phyloP scores from a whole-genome alignment of 2,329 filamentous ascomycete species.

The Lasiodiplodia gonubiensis region DNA sequence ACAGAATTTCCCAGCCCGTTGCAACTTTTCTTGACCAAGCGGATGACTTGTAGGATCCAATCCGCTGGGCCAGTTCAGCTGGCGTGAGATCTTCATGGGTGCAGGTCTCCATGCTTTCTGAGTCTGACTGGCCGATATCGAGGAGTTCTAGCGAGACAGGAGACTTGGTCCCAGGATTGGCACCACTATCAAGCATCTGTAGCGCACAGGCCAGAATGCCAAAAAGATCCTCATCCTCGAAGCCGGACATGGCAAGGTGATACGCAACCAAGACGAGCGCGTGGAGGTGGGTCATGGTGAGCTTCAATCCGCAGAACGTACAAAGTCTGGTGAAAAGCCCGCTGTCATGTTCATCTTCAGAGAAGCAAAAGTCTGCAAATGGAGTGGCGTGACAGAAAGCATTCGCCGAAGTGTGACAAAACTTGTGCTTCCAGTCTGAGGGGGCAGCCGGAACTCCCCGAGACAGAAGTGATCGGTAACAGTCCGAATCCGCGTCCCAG shows the following conservation, averaged over 20 bases:
- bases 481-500: slow-evolving; percentile 50
- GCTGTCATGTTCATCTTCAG: slow-evolving; percentile 31
- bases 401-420: slow-evolving; percentile 52
- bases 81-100: neutral
- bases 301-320: slow-evolving; percentile 41
- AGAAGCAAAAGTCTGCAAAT: neutral
- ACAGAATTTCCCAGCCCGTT: neutral
- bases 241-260: slow-evolving; percentile 41
- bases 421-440: slow-evolving; percentile 51
- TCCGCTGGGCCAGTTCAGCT: neutral
- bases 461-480: slow-evolving; percentile 39
- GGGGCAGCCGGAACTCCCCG: slow-evolving; percentile 40
- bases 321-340: slow-evolving; percentile 39
- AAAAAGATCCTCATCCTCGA: slow-evolving; percentile 47
- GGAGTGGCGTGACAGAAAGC: slow-evolving; percentile 46
- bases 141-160: neutral
- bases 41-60: neutral
- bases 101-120: neutral
- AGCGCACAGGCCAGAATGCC: slow-evolving; percentile 47
- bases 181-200: slow-evolving; percentile 36
- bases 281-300: slow-evolving; percentile 45
- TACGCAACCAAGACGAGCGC: slow-evolving; percentile 45
- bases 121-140: neutral
- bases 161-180: neutral
- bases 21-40: neutral